Base-by-base conservation (phyloP, 1,284 basidiomycete genomes). In the Golubevia pallescens region DNA sequence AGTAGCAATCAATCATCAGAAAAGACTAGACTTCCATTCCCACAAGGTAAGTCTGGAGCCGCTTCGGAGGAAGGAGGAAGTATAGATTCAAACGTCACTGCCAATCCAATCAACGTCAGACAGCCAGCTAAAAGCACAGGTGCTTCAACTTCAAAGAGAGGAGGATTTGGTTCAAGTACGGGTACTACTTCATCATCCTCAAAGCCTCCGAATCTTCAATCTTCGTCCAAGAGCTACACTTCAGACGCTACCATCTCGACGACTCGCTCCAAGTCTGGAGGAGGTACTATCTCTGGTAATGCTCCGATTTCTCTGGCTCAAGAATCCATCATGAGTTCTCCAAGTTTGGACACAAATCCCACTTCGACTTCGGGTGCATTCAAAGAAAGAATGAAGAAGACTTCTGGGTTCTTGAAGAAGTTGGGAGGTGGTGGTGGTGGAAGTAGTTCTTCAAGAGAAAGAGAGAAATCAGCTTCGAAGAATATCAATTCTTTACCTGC, bases 381-480 rank as follows among this genome's bases (percentile, higher is more conserved):
- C 60, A 71, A 69, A 16, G 71, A 77, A 34, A 66, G 77, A 16
- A 74, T 81, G 73, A 81, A 81, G 57, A 81, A 81, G 66, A 81
- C 78, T 1, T 77, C 77, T 61, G 75, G 77, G 32, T 79, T 80
- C 51, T 60, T 80, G n/a, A 69, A 68, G 13, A 77, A 68, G 59
- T 56, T 74, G 28, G 66, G 72, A 1, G 72, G 70, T 10, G 71
- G 69, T 42, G 60, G 23, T 55, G n/a, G n/a, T n/a, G n/a, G n/a
- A n/a, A n/a, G n/a, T n/a, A 57, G 48, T 6, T 55, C 52, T 52
- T 21, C 13, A 14, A 38, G 34, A 10, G 34, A 38, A 38, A 38
- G 34, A 38, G 34, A 38, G 10, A 38, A 38, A 10, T 38, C 34
- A 38, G 34, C 34, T 38, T 38, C 34, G 5, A 38, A 38, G 10